Evolutionary conservation across 768 basidiomycete species (phyloP), one percentile per base, ranked within the genome.

Genomic region (Hirschioporus abietinus): DNA sequence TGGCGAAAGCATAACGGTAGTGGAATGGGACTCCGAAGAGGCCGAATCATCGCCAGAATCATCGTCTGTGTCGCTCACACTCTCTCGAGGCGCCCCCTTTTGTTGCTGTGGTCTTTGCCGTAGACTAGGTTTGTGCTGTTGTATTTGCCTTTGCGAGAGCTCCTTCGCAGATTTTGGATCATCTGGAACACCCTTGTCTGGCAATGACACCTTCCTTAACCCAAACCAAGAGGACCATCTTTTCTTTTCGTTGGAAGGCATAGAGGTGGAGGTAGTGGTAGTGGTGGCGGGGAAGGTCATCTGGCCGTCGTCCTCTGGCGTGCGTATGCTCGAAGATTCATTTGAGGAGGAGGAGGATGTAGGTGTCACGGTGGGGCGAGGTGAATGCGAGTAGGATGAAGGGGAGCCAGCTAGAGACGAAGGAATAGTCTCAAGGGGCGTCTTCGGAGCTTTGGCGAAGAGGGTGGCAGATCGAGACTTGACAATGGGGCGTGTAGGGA

Each of bases 261-360:
- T 52, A 10, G 4, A 12, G 42, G 71, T 1, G 74, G 75, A 20
- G 69, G 67, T 15, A 18, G 60, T 34, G 24, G 60, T 24, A 24
- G 60, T 24, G 23, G 60, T 24, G 25, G 75, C 71, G 74, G 69
- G 74, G 68, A 73, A 73, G 68, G 74, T 72, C 66, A 72, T 70
- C 64, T 76, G 42, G 42, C 42, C 73, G 68, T 86, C 84, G 65
- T 89, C 88, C 71, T 86, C 86, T 60, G 88, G 87, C 7, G 88
- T 88, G 66, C 81, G 86, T 42, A 86, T 74, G 67, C 74, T 75
- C 66, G 79, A 77, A 24, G 83, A 86, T 30, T 82, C 83, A 57
- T 84, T 86, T 58, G 84, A 85, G 35, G 82, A 83, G n/a, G 88
- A 90, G 10, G 85, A 82, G 5, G 84, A 84, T 15, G 88, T 88